Conservation (phyloP, 768 basidiomycete genomes). For the Flagelloscypha sp. region DNA sequence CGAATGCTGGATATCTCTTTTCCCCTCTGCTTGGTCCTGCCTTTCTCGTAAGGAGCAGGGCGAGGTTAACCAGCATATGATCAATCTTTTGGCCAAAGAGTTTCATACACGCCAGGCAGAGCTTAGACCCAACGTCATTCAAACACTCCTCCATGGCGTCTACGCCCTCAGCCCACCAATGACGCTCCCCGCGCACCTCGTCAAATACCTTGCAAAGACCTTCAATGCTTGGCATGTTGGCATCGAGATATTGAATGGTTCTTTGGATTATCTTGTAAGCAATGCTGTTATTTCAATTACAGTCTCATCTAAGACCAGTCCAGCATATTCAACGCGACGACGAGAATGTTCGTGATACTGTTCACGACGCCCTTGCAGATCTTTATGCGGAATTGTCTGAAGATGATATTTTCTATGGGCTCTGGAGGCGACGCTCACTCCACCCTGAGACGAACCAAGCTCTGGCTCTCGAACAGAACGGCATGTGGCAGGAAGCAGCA, state of each 20-base stretch:
- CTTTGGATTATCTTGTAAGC: no score
- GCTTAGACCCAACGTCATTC: constrained; percentile 83
- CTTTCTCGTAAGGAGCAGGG: constrained; percentile 81
- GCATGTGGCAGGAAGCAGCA: constrained; percentile 93
- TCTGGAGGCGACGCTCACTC: constrained; percentile 88
- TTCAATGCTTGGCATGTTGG: constrained; percentile 94
- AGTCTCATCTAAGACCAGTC: no score
- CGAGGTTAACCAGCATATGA: constrained; percentile 84
- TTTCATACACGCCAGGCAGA: constrained; percentile 88
- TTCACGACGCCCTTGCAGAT: constrained; percentile 87
- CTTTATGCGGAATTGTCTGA: constrained; percentile 93
- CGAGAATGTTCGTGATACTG: constrained; percentile 66
- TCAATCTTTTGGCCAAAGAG: constrained; percentile 85
- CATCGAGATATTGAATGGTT: constrained; percentile 74
- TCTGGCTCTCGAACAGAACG: constrained; percentile 88
- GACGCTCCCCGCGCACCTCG: constrained; percentile 85
- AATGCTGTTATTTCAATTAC: no score
- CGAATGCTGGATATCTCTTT: constrained; percentile 80
- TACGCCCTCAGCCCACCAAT: constrained; percentile 83
- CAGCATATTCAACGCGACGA: constrained; percentile 74
- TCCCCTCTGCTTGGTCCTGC: constrained; percentile 79
- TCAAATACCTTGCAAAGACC: constrained; percentile 94
- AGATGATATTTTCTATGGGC: constrained; percentile 94
- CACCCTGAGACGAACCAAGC: constrained; percentile 85
- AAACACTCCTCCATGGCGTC: constrained; percentile 79